phyloP scores from a whole-genome alignment of 352 stramenopile species.

The Phytophthora sojae region DNA sequence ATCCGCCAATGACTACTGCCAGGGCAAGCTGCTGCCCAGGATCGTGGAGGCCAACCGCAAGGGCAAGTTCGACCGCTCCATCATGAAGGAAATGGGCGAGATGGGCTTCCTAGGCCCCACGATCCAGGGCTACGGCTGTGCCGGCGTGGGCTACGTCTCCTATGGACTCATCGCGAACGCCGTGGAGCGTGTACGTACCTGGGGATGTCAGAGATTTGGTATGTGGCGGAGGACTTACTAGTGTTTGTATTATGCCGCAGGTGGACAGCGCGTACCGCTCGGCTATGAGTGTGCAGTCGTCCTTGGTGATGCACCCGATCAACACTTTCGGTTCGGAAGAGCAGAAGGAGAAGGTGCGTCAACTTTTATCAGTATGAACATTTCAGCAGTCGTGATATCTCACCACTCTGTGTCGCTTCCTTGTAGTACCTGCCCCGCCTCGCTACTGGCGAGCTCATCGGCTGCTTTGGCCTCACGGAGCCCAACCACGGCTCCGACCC shows the following conservation, averaged over 20 bases:
- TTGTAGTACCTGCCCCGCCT: slow-evolving; percentile 94
- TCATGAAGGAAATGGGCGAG: slow-evolving; percentile 95
- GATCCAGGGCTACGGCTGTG: slow-evolving; percentile 95
- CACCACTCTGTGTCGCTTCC: neutral
- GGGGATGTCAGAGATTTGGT: neutral
- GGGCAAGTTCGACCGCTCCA: slow-evolving; percentile 93
- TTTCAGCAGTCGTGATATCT: neutral
- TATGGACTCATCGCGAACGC: slow-evolving; percentile 98
- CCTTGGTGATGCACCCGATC: slow-evolving; percentile 98
- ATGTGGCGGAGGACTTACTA: neutral
- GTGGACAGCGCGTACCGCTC: slow-evolving; percentile 97
- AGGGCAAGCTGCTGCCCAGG: slow-evolving; percentile 93
- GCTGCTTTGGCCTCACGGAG: slow-evolving; percentile 98
- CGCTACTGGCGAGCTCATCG: slow-evolving; percentile 95
- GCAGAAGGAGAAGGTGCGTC: slow-evolving; percentile 92
- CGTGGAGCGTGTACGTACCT: slow-evolving; percentile 81
- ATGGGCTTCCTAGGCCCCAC: slow-evolving; percentile 96
- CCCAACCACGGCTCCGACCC: slow-evolving; percentile 98
- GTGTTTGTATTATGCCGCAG: slow-evolving; percentile 23
- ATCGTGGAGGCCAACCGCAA: slow-evolving; percentile 96
- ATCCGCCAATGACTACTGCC: slow-evolving; percentile 94
- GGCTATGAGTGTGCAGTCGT: slow-evolving; percentile 98
- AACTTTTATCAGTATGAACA: neutral
- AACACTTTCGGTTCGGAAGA: slow-evolving; percentile 97
- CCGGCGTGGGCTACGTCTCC: slow-evolving; percentile 95